Conservation (phyloP, 768 basidiomycete genomes). For the Podaxis sp. region DNA sequence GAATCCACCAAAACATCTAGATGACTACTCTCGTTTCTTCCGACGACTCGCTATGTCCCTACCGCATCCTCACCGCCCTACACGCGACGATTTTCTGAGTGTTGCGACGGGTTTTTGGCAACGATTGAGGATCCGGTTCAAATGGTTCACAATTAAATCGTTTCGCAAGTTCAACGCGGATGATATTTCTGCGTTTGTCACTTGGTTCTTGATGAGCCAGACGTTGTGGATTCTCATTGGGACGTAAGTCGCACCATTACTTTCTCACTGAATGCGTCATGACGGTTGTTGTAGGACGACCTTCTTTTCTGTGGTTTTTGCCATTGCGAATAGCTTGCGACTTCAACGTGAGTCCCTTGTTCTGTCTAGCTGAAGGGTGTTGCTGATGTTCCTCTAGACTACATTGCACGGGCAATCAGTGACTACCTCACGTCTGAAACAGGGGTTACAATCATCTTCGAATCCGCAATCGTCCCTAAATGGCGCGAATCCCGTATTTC, state of each 20-base stretch:
- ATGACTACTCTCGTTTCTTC: slow-evolving; percentile 81
- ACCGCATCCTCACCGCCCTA: slow-evolving; percentile 77
- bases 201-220: slow-evolving; percentile 95
- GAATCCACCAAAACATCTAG: slow-evolving; percentile 32
- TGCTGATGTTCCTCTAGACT: slow-evolving; percentile 45
- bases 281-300: slow-evolving; percentile 61
- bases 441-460: slow-evolving; percentile 92
- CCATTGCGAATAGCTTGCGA: slow-evolving; percentile 82
- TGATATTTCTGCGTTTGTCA: slow-evolving; percentile 94
- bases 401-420: slow-evolving; percentile 84
- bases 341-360: slow-evolving; percentile 62
- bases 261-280: neutral
- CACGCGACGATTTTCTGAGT: slow-evolving; percentile 84
- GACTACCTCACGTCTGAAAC: slow-evolving; percentile 93
- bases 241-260: slow-evolving; percentile 56
- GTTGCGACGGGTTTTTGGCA: slow-evolving; percentile 92
- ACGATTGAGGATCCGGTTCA: slow-evolving; percentile 86
- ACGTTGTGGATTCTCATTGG: slow-evolving; percentile 94
- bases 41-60: slow-evolving; percentile 75
- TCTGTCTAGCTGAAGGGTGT: neutral
- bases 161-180: slow-evolving; percentile 96
- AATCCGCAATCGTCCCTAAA: slow-evolving; percentile 96
- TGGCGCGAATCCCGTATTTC: slow-evolving; percentile 96
- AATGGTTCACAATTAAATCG: slow-evolving; percentile 95
- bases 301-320: slow-evolving; percentile 92